A percentile compares a stretch with the other conserved stretches of the same genome.
Evolutionary conservation across 371 early-diverging fungal species (phyloP).

Genomic region (Apophysomyces variabilis): DNA sequence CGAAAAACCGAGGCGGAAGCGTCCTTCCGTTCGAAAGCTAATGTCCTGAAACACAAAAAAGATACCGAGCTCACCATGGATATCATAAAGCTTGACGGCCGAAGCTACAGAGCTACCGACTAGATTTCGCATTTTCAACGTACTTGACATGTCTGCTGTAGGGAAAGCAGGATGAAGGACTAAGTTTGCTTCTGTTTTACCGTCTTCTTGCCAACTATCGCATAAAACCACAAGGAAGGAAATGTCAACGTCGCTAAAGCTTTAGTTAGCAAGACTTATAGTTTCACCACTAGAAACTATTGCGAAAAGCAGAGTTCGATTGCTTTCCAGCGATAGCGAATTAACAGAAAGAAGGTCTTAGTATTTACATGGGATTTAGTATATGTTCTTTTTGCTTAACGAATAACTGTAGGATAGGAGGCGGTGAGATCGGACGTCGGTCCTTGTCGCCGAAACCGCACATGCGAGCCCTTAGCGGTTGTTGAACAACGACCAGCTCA

Average conservation of each 20-base stretch:
- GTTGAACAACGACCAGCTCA: slow-evolving; percentile 54
- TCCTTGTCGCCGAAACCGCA: slow-evolving; percentile 79
- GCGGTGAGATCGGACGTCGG: slow-evolving; percentile 72
- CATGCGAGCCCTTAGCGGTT: slow-evolving; percentile 70
- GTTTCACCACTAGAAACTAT: neutral
- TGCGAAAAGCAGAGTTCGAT: neutral
- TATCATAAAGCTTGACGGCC: slow-evolving; percentile 64
- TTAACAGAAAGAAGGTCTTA: neutral
- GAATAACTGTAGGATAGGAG: slow-evolving; percentile 63
- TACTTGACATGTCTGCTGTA: slow-evolving; percentile 14
- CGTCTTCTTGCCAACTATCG: slow-evolving; percentile 30
- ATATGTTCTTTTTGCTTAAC: slow-evolving; percentile 23
- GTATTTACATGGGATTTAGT: slow-evolving; percentile 16
- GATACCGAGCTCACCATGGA: slow-evolving; percentile 70
- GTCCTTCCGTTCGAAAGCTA: slow-evolving; percentile 70
- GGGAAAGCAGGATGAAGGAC: slow-evolving; percentile 29
- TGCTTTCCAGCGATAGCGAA: neutral
- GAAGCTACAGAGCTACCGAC: slow-evolving; percentile 78
- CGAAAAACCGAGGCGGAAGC: slow-evolving; percentile 66
- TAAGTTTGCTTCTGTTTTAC: slow-evolving; percentile 26
- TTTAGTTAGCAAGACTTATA: neutral
- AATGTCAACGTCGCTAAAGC: slow-evolving; percentile 24
- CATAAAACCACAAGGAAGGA: slow-evolving; percentile 29
- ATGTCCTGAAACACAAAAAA: slow-evolving; percentile 80
- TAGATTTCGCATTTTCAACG: slow-evolving; percentile 54